Percentiles rank a stretch among this genome's conserved stretches.
Conservation (phyloP, 2,329 filamentous ascomycete genomes). For the Epichloe coenophiala region DNA sequence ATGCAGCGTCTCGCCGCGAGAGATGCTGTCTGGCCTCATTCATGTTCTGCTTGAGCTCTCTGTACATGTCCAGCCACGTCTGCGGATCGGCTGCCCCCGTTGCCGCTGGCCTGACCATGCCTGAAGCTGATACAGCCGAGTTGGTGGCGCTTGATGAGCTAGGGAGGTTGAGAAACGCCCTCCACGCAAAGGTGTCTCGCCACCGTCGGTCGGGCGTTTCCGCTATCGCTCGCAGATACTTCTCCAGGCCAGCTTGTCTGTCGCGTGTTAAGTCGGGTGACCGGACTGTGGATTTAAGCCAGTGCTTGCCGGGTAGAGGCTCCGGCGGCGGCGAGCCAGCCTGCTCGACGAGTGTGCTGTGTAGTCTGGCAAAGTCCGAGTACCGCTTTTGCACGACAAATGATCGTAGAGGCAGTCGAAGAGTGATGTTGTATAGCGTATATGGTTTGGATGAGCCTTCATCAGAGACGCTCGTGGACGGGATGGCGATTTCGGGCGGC, state of each 20-base stretch:
- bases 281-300: constrained; percentile 60
- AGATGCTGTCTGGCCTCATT: constrained; percentile 56
- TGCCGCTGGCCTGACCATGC: constrained; percentile 26
- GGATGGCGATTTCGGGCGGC: constrained; percentile 53
- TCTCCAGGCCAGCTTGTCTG: constrained; percentile 54
- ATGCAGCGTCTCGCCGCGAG: constrained; percentile 47
- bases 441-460: constrained; percentile 46
- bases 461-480: constrained; percentile 46
- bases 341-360: constrained; percentile 45
- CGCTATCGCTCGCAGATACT: constrained; percentile 59
- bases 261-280: constrained; percentile 57
- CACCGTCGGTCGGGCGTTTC: constrained; percentile 61
- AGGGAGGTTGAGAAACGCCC: constrained; percentile 59
- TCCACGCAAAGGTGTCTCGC: constrained; percentile 61
- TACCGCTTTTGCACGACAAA: constrained; percentile 71
- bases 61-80: constrained; percentile 65
- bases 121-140: constrained; percentile 33
- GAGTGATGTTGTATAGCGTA: constrained; percentile 65
- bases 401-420: constrained; percentile 63
- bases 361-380: constrained; percentile 60
- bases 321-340: constrained; percentile 52
- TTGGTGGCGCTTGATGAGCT: constrained; percentile 30
- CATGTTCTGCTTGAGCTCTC: constrained; percentile 53
- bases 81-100: constrained; percentile 41
- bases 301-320: constrained; percentile 59